phyloP scores from a whole-genome alignment of 495 filamentous ascomycete genomes.

The Pyronema omphalodes region DNA sequence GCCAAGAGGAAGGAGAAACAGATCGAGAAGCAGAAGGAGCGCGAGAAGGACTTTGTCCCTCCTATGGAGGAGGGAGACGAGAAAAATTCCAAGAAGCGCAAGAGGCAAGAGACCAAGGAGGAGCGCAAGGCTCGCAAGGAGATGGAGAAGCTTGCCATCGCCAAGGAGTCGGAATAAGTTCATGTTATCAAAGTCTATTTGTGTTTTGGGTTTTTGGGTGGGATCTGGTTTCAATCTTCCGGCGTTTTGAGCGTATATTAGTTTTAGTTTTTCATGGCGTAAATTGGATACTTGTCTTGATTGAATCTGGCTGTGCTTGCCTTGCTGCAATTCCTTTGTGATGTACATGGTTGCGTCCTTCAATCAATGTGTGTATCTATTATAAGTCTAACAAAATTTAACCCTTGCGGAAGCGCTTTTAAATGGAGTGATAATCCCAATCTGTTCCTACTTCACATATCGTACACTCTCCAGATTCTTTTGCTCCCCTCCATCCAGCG shows the following conservation, averaged over 20 bases:
- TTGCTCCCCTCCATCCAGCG: no score
- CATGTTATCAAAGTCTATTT: background rate
- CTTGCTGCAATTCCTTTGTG: background rate
- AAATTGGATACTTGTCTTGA: background rate
- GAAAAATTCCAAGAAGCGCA: conserved; percentile 38
- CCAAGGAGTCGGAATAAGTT: background rate
- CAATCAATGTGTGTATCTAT: no score
- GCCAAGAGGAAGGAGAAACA: conserved; percentile 71
- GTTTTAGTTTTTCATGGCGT: background rate
- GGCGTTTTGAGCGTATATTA: no score
- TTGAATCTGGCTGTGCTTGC: conserved; percentile 1
- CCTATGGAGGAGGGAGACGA: conserved; percentile 49
- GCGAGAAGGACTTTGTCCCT: conserved; percentile 67
- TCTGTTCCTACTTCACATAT: no score
- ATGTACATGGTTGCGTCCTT: no score
- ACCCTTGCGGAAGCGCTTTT: no score
- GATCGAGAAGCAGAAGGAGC: conserved; percentile 69
- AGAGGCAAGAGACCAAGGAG: conserved; percentile 39
- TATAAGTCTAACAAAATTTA: no score
- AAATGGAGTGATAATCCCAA: no score
- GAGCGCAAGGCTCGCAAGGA: conserved; percentile 27
- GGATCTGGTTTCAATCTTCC: background rate
- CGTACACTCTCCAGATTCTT: no score
- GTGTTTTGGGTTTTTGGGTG: background rate
- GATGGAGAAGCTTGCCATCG: conserved; percentile 6